These are phyloP conservation scores for Tulasnella sp. DNA, from an alignment of 768 basidiomycete genomes.

Conservation along the genomic window DNA sequence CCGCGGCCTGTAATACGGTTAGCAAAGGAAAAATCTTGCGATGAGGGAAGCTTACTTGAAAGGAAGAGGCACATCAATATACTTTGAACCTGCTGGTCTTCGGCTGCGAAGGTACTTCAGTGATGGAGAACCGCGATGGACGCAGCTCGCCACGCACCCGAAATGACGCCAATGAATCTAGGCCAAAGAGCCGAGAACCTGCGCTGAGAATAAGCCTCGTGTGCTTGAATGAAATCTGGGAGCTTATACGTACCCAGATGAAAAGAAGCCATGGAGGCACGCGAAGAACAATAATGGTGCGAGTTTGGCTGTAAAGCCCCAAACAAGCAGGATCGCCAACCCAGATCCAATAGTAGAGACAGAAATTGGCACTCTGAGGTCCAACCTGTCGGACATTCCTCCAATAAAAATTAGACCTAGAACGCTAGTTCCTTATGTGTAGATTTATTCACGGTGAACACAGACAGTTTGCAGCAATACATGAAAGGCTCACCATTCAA, in stretches of 20 bases:
- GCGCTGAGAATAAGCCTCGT: too few relatives aligned
- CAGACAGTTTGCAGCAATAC: background rate
- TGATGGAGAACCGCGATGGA: background rate
- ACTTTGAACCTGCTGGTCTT: background rate
- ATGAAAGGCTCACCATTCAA: conserved; percentile 17
- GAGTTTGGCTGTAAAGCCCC: conserved; percentile 14
- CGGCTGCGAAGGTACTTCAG: background rate
- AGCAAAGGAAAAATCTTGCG: background rate
- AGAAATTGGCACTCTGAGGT: background rate
- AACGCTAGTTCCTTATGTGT: background rate
- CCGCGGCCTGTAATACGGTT: background rate
- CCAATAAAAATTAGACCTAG: conserved; percentile 2
- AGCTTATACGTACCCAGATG: background rate
- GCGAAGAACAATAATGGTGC: conserved; percentile 11
- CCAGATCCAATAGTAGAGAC: conserved; percentile 1
- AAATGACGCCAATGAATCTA: conserved; percentile 18
- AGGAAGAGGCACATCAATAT: background rate
- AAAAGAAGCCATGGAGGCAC: conserved; percentile 18
- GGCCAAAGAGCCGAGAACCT: conserved; percentile 23
- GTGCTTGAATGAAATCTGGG: too few relatives aligned
- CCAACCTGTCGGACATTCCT: conserved; percentile 5
- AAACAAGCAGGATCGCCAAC: conserved; percentile 10
- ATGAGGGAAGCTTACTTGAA: background rate
- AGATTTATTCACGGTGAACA: background rate
- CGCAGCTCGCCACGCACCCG: background rate